These are phyloP conservation scores for Plectosphaerella cucumerina DNA, from an alignment of 2,329 filamentous ascomycete genomes.

Conservation along the genomic window DNA sequence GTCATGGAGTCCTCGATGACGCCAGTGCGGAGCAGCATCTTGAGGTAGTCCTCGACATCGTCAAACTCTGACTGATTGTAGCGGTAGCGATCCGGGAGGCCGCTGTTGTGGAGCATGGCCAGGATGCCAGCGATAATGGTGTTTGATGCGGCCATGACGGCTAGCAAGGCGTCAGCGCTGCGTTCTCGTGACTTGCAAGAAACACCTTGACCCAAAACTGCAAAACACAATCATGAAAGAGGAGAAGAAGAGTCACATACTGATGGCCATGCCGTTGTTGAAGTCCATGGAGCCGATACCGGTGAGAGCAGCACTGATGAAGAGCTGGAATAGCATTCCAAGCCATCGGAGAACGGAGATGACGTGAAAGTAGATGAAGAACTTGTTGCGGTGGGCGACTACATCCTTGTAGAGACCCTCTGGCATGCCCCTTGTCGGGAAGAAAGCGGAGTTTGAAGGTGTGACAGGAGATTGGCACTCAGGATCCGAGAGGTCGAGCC, in stretches of 20 bases:
- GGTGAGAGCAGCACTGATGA: constrained; percentile 44
- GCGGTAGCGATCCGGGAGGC: constrained; percentile 46
- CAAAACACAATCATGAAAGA: no score
- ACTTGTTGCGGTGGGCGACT: constrained; percentile 38
- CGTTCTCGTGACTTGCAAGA: no score
- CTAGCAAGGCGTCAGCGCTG: constrained; percentile 13
- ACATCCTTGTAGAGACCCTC: constrained; percentile 46
- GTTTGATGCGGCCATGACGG: constrained; percentile 44
- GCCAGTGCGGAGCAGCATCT: constrained; percentile 42
- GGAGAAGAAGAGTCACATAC: no score
- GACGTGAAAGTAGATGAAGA: constrained; percentile 37
- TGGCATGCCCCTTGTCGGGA: constrained; percentile 43
- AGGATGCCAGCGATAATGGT: constrained; percentile 46
- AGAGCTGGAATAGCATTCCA: constrained; percentile 44
- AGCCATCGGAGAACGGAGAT: constrained; percentile 38
- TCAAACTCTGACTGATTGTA: constrained; percentile 45
- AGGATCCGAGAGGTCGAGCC: constrained; percentile 31
- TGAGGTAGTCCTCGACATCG: constrained; percentile 45
- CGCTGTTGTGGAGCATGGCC: constrained; percentile 49
- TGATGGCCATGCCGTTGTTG: constrained; percentile 33
- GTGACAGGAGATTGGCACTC: constrained; percentile 38
- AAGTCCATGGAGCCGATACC: constrained; percentile 41
- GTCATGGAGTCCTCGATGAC: constrained; percentile 37
- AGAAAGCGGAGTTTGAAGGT: constrained; percentile 32
- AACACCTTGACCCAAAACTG: no score